These are phyloP conservation scores for Sugiyamaella sp. DNA, from an alignment of 1,139 yeast genomes.

Conservation along the genomic window DNA sequence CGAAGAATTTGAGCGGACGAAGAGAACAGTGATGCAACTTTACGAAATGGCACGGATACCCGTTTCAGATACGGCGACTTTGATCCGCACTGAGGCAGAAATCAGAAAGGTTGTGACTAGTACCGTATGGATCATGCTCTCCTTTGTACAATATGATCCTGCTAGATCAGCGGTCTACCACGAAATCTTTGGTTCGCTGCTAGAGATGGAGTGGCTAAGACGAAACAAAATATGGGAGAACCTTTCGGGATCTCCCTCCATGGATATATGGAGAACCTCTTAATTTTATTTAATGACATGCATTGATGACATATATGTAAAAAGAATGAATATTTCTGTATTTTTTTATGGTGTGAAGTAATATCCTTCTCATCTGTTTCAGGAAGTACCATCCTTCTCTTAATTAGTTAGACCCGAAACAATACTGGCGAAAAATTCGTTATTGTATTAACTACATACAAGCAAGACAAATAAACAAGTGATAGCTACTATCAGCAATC, in stretches of 20 bases:
- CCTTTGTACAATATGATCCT: constrained; percentile 14
- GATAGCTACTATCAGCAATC: background rate
- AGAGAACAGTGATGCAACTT: constrained; percentile 28
- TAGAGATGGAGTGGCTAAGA: constrained; percentile 37
- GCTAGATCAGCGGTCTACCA: constrained; percentile 13
- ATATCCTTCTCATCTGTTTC: background rate
- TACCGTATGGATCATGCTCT: constrained; percentile 21
- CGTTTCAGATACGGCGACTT: background rate
- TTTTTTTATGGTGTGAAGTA: too few relatives aligned
- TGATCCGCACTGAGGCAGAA: constrained; percentile 7
- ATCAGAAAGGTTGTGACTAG: constrained; percentile 8
- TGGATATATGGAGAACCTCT: constrained; percentile 7
- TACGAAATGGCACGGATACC: constrained; percentile 31
- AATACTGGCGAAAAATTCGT: too few relatives aligned
- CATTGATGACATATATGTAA: constrained; percentile 10
- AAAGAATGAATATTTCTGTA: background rate
- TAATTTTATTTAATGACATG: constrained; percentile 13
- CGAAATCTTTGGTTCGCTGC: constrained; percentile 31
- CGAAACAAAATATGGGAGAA: constrained; percentile 25
- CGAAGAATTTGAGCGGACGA: constrained; percentile 30
- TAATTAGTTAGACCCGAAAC: background rate
- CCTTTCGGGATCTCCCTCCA: background rate
- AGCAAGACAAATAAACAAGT: background rate
- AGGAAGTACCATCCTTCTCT: background rate
- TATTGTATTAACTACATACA: background rate